Evolutionary conservation across 805 yeast genomes (phyloP), one percentile per base, ranked within the genome.

Genomic region (Saccharomycopsis sp.): DNA sequence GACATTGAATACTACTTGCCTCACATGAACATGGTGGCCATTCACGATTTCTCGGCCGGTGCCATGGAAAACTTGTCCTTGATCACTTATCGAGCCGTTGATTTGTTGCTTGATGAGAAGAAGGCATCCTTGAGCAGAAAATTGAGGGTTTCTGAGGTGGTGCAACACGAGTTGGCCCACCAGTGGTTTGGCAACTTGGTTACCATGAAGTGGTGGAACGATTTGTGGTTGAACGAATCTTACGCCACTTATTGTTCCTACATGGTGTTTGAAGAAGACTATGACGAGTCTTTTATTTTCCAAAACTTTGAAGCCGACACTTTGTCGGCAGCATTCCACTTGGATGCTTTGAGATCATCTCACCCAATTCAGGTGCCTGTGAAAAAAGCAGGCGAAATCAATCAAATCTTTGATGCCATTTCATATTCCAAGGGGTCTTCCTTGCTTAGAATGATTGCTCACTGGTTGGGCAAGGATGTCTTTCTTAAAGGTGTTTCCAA

Each of bases 141-240:
- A 57, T 77, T 76, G 58, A 70, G 88, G 58, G 92, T 83, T 30
- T 81, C 87, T 27, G 89, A 83, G 56, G 92, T 83, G 36, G 87
- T 83, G 34, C 84, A 80, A 64, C 94, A 83, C 64, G 94, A 83
- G 63, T 70, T 83, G 64, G 92, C 94, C 37, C 94, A 83, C 61
- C 94, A 83, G 65, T 83, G 94, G 94, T 83, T 83, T 54, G 94
- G 94, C 57, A 80, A 83, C 61, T 68, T 83, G 61, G 94, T 83
- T 46, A 83, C 94, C 41, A 83, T 83, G 94, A 88, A 82, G 55
- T 83, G 85, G 80, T 83, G 94, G 94, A 85, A 81, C 60, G 89
- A 85, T 50, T 70, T 83, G 54, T 83, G 92, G 89, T 71, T 83
- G 53, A 83, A 83, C 57, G 94, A 83, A 64, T 89, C 92, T 34